Evolutionary conservation across 495 filamentous ascomycete species (phyloP).

Genomic region (Podospora tetraspora): DNA sequence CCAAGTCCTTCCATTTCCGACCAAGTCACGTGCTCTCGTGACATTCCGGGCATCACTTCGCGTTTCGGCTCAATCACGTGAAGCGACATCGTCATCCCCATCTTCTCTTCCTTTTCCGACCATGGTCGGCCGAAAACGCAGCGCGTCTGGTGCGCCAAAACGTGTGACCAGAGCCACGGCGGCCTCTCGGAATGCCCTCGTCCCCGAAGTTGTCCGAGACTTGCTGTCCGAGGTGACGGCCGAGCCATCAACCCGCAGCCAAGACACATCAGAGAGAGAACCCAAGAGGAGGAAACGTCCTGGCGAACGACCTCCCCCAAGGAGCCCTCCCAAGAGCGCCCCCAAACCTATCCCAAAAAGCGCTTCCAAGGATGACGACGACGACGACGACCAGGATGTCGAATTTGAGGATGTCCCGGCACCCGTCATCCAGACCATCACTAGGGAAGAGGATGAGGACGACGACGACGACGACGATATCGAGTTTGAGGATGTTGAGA

Average conservation of each 20-base stretch:
- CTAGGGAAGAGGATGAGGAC: conserved; percentile 20
- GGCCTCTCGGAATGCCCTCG: conserved; percentile 4
- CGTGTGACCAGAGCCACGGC: conserved; percentile 15
- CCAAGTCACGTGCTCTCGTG: neutral
- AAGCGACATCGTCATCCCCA: neutral
- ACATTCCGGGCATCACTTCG: neutral
- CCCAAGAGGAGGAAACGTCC: conserved; percentile 8
- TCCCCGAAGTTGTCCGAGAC: neutral
- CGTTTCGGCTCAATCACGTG: neutral
- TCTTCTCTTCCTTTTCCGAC: neutral
- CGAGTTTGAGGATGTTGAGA: conserved; percentile 38
- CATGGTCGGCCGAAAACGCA: conserved; percentile 27
- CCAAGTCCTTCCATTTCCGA: neutral
- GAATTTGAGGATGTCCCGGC: conserved; percentile 6
- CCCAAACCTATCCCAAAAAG: neutral
- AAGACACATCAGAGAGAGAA: neutral
- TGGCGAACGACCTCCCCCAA: conserved; percentile 4
- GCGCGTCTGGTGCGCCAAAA: conserved; percentile 13
- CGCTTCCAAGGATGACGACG: conserved; percentile 3
- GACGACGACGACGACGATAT: conserved; percentile 27
- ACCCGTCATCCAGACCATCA: conserved; percentile 5
- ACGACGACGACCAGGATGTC: neutral
- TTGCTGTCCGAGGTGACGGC: neutral
- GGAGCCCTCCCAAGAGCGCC: neutral
- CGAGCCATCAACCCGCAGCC: conserved; percentile 15